These are phyloP conservation scores for Phytophthora syringae DNA, from an alignment of 352 stramenopile species.

Conservation along the genomic window DNA sequence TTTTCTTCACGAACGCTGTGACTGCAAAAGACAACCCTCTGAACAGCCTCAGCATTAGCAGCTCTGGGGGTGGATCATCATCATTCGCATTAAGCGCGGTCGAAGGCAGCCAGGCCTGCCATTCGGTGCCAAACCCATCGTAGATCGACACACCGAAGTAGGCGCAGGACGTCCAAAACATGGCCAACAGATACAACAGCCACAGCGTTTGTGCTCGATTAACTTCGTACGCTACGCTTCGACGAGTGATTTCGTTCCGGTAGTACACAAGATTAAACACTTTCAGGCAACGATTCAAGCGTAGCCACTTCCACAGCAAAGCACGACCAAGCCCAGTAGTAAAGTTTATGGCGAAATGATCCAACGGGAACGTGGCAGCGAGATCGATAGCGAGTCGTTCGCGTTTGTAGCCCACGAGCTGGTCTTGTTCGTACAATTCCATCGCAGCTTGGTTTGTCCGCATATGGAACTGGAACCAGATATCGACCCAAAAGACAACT, in stretches of 20 bases:
- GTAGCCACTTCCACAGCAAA: constrained; percentile 43
- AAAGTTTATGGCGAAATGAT: constrained; percentile 47
- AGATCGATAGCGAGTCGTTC: constrained; percentile 54
- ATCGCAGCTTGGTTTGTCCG: constrained; percentile 52
- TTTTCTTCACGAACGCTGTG: constrained; percentile 70
- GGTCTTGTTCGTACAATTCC: constrained; percentile 70
- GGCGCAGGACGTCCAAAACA: constrained; percentile 71
- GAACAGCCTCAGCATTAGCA: constrained; percentile 53
- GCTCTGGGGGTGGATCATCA: constrained; percentile 30
- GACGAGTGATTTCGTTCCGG: constrained; percentile 65
- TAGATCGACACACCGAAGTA: constrained; percentile 70
- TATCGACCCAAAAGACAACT: constrained; percentile 55
- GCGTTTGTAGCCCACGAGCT: constrained; percentile 59
- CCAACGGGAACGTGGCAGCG: constrained; percentile 52
- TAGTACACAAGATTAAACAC: constrained; percentile 62
- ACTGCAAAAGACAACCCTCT: constrained; percentile 58
- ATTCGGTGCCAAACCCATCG: constrained; percentile 55
- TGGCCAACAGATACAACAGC: constrained; percentile 60
- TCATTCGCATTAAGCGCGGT: constrained; percentile 36
- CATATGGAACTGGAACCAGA: constrained; percentile 73
- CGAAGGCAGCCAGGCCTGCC: constrained; percentile 61
- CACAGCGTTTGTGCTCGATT: constrained; percentile 63
- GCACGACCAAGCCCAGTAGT: constrained; percentile 6
- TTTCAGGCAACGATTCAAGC: constrained; percentile 67
- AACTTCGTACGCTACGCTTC: constrained; percentile 62